Percentiles rank a stretch among this genome's conserved stretches.
These are phyloP conservation scores for Cercophora samala DNA, from an alignment of 495 filamentous ascomycete genomes.

Conservation along the genomic window DNA sequence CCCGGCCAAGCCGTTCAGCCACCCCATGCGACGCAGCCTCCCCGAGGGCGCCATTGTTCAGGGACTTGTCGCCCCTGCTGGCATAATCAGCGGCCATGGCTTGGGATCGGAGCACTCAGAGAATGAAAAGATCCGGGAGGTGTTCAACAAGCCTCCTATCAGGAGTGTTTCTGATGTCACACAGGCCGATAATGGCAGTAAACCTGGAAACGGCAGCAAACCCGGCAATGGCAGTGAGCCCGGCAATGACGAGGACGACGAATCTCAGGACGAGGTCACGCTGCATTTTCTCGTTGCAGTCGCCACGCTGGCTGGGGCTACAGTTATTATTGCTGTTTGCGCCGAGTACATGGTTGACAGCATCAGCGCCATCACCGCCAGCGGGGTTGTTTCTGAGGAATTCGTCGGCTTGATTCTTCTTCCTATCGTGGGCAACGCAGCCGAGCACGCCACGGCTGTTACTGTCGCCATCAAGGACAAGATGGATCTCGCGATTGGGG, in stretches of 20 bases:
- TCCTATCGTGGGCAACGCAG: slow-evolving; percentile 87
- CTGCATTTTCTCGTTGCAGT: slow-evolving; percentile 67
- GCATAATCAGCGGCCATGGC: slow-evolving; percentile 40
- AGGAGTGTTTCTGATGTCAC: neutral
- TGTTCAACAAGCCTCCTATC: slow-evolving; percentile 11
- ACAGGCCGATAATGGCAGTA: neutral
- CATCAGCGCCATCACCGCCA: slow-evolving; percentile 65
- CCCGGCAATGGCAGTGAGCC: neutral
- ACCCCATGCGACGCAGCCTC: slow-evolving; percentile 12
- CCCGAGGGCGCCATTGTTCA: slow-evolving; percentile 57
- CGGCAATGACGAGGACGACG: slow-evolving; percentile 49
- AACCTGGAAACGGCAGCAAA: neutral
- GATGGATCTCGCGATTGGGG: slow-evolving; percentile 84
- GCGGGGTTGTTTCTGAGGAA: slow-evolving; percentile 59
- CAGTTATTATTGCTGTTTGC: slow-evolving; percentile 79
- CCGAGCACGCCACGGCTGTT: slow-evolving; percentile 83
- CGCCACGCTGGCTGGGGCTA: slow-evolving; percentile 65
- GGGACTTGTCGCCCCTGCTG: slow-evolving; percentile 60
- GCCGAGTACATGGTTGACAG: slow-evolving; percentile 86
- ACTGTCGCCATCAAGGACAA: slow-evolving; percentile 87
- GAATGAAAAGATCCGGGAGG: slow-evolving; percentile 34
- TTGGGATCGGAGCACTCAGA: slow-evolving; percentile 33
- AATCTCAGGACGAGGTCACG: slow-evolving; percentile 65
- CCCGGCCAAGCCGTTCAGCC: slow-evolving; percentile 43
- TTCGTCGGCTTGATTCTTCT: slow-evolving; percentile 83